Conservation (phyloP, 495 filamentous ascomycete species). For the Tuber brumale region DNA sequence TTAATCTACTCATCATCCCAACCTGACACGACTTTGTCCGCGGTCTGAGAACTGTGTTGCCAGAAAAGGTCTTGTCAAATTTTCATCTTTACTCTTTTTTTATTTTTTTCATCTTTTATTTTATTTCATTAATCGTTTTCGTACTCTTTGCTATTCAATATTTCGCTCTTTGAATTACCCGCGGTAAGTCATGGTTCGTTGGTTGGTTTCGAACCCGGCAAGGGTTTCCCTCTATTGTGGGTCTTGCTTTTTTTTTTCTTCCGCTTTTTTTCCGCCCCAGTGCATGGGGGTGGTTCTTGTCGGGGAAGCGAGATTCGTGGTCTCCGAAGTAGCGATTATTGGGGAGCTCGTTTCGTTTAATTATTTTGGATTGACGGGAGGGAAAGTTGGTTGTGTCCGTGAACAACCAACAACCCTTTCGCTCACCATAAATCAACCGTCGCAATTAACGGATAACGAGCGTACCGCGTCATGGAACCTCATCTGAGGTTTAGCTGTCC, state of each 20-base stretch:
- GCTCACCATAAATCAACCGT: conserved; percentile 7
- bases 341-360: conserved; percentile 33
- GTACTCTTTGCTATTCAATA: conserved; percentile 13
- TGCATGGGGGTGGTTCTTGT: conserved; percentile 24
- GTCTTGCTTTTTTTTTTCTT: conserved; percentile 19
- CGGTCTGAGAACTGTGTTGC: conserved; percentile 31
- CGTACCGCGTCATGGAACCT: conserved; percentile 25
- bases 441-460: conserved; percentile 36
- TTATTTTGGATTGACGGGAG: conserved; percentile 37
- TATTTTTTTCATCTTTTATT: conserved; percentile 13
- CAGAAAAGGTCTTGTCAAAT: conserved; percentile 37
- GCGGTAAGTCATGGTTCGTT: conserved; percentile 27
- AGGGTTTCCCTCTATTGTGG: conserved; percentile 20
- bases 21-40: conserved; percentile 28
- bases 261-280: conserved; percentile 2
- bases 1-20: conserved; percentile 27
- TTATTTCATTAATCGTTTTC: conserved; percentile 28
- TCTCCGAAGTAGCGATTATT: not conserved
- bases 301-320: conserved; percentile 27
- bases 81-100: conserved; percentile 21
- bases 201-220: conserved; percentile 29
- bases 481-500: conserved; percentile 29
- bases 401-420: conserved; percentile 15
- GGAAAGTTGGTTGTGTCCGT: conserved; percentile 27
- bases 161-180: conserved; percentile 23